phyloP scores from a whole-genome alignment of 2,329 filamentous ascomycete genomes.

The Epicoccum nigrum region DNA sequence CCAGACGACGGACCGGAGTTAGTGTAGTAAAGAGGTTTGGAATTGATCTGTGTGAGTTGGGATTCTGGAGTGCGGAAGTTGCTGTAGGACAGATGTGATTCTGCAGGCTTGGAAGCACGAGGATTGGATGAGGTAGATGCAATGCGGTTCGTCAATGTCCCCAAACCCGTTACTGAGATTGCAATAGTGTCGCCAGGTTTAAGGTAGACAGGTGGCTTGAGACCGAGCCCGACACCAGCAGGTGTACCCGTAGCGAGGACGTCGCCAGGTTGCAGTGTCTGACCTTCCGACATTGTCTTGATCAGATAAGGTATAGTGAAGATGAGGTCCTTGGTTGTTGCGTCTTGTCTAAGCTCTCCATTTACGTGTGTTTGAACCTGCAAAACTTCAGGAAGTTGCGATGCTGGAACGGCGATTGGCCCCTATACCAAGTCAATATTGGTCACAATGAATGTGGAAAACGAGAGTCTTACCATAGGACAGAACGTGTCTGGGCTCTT shows the following conservation, averaged over 20 bases:
- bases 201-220: conserved; percentile 44
- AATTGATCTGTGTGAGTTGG: conserved; percentile 47
- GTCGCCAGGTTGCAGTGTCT: conserved; percentile 53
- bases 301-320: conserved; percentile 56
- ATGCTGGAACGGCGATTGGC: conserved; percentile 58
- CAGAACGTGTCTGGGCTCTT: conserved; percentile 64
- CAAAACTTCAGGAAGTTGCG: conserved; percentile 53
- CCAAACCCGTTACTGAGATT: conserved; percentile 33
- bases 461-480: conserved; percentile 53
- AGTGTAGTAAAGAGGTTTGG: conserved; percentile 52
- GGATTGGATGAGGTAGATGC: conserved; percentile 45
- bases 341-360: conserved; percentile 55
- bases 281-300: conserved; percentile 55
- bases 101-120: conserved; percentile 29
- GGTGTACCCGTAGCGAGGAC: conserved; percentile 59
- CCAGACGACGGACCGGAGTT: conserved; percentile 29
- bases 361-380: conserved; percentile 55
- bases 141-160: conserved; percentile 36
- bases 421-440: conserved; percentile 43
- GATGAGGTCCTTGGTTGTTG: conserved; percentile 53
- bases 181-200: conserved; percentile 32
- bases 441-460: background rate
- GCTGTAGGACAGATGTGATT: background rate
- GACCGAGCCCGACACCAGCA: conserved; percentile 48
- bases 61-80: conserved; percentile 40